Conservation (phyloP, 768 basidiomycete genomes). For the Boletus bicolor region DNA sequence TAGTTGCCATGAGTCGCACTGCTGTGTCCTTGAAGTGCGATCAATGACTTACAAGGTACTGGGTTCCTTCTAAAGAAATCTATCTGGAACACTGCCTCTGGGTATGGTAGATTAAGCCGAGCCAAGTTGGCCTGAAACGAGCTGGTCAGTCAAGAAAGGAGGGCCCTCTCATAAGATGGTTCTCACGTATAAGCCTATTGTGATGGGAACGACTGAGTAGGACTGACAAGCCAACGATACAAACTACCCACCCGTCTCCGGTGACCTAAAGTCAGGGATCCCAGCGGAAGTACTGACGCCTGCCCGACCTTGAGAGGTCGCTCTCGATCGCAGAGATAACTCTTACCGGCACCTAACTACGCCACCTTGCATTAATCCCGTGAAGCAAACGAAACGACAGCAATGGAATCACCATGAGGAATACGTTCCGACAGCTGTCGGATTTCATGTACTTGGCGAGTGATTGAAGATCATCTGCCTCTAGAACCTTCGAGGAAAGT, state of each 20-base stretch:
- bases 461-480: slow-evolving; percentile 38
- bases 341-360: slow-evolving; percentile 67
- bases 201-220: not conserved
- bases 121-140: slow-evolving; percentile 66
- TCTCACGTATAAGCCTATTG: slow-evolving; percentile 30
- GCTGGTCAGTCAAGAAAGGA: not conserved
- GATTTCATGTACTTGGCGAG: slow-evolving; percentile 71
- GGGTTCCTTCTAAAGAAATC: slow-evolving; percentile 79
- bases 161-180: not conserved
- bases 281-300: slow-evolving; percentile 79
- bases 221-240: not conserved
- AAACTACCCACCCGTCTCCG: slow-evolving; percentile 64
- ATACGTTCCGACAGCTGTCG: slow-evolving; percentile 60
- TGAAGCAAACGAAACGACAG: not conserved
- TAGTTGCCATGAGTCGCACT: not conserved
- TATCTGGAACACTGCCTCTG: slow-evolving; percentile 95
- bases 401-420: slow-evolving; percentile 58
- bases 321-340: not conserved
- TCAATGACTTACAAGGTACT: slow-evolving; percentile 58
- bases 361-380: not conserved
- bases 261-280: slow-evolving; percentile 88
- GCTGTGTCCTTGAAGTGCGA: not conserved
- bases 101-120: slow-evolving; percentile 77
- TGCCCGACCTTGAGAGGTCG: slow-evolving; percentile 22
- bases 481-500: slow-evolving; percentile 21